Percentiles rank a stretch among this genome's conserved stretches.
These are phyloP conservation scores for Colletotrichum magnum DNA, from an alignment of 2,329 filamentous ascomycete genomes.

Conservation along the genomic window DNA sequence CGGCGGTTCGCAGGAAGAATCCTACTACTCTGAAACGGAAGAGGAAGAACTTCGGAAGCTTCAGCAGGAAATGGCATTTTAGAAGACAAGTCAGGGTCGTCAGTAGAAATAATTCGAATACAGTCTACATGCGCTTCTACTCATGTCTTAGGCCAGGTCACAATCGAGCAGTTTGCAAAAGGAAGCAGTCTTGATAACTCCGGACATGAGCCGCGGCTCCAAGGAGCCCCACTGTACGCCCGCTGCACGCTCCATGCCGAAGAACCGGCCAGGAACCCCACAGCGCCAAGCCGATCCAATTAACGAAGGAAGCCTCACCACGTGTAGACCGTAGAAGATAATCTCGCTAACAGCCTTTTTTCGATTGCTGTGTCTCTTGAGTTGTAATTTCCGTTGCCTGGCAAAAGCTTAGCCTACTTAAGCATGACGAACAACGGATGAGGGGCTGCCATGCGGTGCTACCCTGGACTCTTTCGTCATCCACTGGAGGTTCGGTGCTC, in stretches of 20 bases:
- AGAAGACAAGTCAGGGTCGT: too few species aligned
- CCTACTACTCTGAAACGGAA: too few species aligned
- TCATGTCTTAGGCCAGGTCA: too few species aligned
- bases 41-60: too few species aligned
- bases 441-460: not conserved
- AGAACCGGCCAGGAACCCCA: conserved; percentile 9
- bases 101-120: too few species aligned
- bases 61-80: too few species aligned
- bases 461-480: conserved; percentile 22
- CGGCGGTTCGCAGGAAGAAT: too few species aligned
- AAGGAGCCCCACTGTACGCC: conserved; percentile 1
- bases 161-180: too few species aligned
- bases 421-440: not conserved
- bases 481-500: not conserved
- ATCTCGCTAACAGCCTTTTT: not conserved
- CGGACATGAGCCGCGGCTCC: conserved; percentile 3
- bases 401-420: not conserved
- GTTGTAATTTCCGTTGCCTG: conserved; percentile 10
- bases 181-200: not conserved
- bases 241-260: conserved; percentile 10
- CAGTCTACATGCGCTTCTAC: too few species aligned
- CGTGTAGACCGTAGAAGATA: not conserved
- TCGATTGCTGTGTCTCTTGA: not conserved
- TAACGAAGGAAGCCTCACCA: conserved; percentile 2
- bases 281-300: conserved; percentile 19